Evolutionary conservation across 805 yeast genomes (phyloP).

Genomic region (Hanseniaspora osmophila): DNA sequence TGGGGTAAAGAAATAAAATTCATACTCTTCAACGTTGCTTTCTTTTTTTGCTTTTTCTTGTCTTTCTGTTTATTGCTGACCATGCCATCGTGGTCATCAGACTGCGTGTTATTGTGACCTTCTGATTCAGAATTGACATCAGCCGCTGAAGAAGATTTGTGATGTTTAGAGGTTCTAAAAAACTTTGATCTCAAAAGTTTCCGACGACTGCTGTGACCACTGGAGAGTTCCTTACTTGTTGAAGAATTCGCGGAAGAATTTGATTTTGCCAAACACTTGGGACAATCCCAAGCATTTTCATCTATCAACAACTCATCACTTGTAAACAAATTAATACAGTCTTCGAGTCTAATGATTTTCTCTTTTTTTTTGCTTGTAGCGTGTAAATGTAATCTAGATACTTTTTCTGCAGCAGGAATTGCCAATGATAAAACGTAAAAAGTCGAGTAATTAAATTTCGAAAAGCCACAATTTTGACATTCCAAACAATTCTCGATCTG

Average conservation of each 20-base stretch:
- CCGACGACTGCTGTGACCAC: background rate
- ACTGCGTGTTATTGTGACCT: constrained; percentile 35
- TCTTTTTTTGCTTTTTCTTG: constrained; percentile 26
- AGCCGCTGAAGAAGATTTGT: constrained; percentile 26
- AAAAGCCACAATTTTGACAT: constrained; percentile 52
- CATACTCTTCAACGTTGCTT: constrained; percentile 49
- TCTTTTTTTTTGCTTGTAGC: constrained; percentile 17
- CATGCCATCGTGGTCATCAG: too few species aligned
- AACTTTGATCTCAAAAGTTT: constrained; percentile 6
- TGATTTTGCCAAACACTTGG: constrained; percentile 33
- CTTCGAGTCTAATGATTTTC: constrained; percentile 35
- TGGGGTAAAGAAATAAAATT: constrained; percentile 70
- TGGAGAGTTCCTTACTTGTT: too few species aligned
- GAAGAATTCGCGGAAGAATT: too few species aligned
- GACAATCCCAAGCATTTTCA: constrained; percentile 78
- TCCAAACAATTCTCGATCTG: constrained; percentile 51
- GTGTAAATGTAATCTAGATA: background rate
- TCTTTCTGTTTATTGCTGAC: background rate
- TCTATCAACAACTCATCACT: constrained; percentile 51
- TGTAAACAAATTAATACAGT: constrained; percentile 48
- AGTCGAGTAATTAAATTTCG: constrained; percentile 44
- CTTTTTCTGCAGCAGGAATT: constrained; percentile 29
- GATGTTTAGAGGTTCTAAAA: constrained; percentile 10
- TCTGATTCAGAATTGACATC: constrained; percentile 42
- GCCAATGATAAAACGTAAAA: constrained; percentile 52